Evolutionary conservation across 2,329 filamentous ascomycete genomes (phyloP), one percentile per base, ranked within the genome.

Genomic region (Epichloe brachyelytri): DNA sequence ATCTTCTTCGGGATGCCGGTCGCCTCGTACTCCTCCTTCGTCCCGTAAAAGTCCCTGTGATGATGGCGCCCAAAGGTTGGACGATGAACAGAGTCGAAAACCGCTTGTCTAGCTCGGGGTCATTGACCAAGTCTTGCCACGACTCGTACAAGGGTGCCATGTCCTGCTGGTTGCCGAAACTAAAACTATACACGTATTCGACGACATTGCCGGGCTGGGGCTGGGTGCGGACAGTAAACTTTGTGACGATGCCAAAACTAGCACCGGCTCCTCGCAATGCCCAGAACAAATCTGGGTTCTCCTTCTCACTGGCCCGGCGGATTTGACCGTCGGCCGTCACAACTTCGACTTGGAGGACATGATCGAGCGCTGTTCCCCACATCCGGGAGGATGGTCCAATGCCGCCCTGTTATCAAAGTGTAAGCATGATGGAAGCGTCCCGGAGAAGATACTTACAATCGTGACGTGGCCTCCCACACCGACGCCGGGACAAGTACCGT

Each of bases 1-100:
- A 81, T 71, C 50, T 64, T 68, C 19, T 63, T 59, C 2, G 68
- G 64, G 22, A 81, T 78, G 0, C 75, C 75, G 0, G 71, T 69
- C 2, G 69, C 70, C 3, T 74, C 59, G 57, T 73, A 85, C 59
- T 85, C 79, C 0, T 66, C 69, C 43, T 74, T 64, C 0, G 75
- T 76, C 10, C 81, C 81, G 58, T 80, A 83, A 57, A 85, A 0
- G 76, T 80, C 2, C 77, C 80, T 0, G 75, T 76, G 55, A 84
- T 76, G 52, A 80, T 60, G 50, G 72, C 72, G 1, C 78, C 78
- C 0, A 76, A 62, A 20, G 75, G 72, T 36, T 77, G 68, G 43
- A 79, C 66, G 36, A 79, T 69, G 49, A 84, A 75, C 49, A 79
- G 70, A 5, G 72, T 75, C 3, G 77, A 73, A 57, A 84, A 81